Evolutionary conservation across 768 basidiomycete genomes (phyloP).

Genomic region (Russula vinacea): DNA sequence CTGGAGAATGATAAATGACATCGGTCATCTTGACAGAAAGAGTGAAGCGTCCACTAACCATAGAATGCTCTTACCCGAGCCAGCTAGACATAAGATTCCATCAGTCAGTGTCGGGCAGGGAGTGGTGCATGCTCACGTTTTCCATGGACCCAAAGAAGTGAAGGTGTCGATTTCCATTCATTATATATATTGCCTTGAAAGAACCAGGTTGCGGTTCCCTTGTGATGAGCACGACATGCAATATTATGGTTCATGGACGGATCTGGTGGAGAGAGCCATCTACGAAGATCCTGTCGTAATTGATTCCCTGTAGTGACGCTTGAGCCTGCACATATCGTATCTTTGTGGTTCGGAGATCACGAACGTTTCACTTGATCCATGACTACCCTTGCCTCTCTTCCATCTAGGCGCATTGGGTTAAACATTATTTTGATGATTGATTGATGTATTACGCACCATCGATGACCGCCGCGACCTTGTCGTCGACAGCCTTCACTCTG

Average conservation of each 20-base stretch:
- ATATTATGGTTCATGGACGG: constrained; percentile 6
- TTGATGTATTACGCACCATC: too few relatives aligned
- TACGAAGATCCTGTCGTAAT: neutral
- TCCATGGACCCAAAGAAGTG: constrained; percentile 10
- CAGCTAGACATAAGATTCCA: neutral
- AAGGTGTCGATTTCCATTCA: neutral
- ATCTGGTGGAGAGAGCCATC: constrained; percentile 16
- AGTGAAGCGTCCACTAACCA: neutral
- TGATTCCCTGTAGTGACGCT: neutral
- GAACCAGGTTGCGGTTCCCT: constrained; percentile 7
- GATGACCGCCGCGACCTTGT: too few relatives aligned
- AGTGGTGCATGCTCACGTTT: constrained; percentile 1
- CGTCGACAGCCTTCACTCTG: neutral
- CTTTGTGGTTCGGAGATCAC: neutral
- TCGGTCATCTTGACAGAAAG: too few relatives aligned
- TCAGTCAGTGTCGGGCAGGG: neutral
- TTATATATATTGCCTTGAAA: neutral
- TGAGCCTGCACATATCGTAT: neutral
- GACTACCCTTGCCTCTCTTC: too few relatives aligned
- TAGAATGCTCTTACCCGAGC: constrained; percentile 14
- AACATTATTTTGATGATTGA: too few relatives aligned
- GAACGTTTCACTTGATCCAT: neutral
- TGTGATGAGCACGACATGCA: neutral
- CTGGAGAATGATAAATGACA: neutral
- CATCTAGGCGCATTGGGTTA: neutral